Conservation (phyloP, 2,329 filamentous ascomycete species). For the Neofusicoccum laricinum region DNA sequence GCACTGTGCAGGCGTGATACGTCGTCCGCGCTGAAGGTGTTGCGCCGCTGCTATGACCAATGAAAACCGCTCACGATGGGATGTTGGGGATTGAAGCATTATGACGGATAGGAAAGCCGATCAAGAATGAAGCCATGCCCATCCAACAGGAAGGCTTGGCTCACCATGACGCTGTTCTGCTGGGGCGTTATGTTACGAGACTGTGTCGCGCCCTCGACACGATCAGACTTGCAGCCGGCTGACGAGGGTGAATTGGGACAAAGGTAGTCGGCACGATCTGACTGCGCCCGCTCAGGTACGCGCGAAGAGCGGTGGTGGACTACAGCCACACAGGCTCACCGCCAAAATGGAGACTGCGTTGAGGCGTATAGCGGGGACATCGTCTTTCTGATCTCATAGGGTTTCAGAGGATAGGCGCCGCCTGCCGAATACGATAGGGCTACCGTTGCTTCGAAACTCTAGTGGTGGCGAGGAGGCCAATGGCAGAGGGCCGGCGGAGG, state of each 20-base stretch:
- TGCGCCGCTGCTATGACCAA: not conserved
- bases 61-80: not conserved
- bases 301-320: not conserved
- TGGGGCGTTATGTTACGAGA: too few species aligned
- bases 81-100: not conserved
- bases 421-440: conserved; percentile 2
- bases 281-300: not conserved
- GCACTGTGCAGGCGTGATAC: not conserved
- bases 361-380: not conserved
- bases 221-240: not conserved
- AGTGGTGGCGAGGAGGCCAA: not conserved
- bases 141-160: too few species aligned
- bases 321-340: conserved; percentile 7
- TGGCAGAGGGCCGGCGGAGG: not conserved
- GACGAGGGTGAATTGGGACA: not conserved
- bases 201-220: not conserved
- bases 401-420: not conserved
- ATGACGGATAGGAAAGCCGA: not conserved
- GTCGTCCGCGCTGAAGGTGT: not conserved
- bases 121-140: too few species aligned
- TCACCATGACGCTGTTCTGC: too few species aligned
- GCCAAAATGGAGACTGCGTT: not conserved
- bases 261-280: not conserved
- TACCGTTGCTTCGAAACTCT: not conserved
- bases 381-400: not conserved